Base-by-base conservation (phyloP, 192 early-diverging fungal species). In the Linnemannia zychae region DNA sequence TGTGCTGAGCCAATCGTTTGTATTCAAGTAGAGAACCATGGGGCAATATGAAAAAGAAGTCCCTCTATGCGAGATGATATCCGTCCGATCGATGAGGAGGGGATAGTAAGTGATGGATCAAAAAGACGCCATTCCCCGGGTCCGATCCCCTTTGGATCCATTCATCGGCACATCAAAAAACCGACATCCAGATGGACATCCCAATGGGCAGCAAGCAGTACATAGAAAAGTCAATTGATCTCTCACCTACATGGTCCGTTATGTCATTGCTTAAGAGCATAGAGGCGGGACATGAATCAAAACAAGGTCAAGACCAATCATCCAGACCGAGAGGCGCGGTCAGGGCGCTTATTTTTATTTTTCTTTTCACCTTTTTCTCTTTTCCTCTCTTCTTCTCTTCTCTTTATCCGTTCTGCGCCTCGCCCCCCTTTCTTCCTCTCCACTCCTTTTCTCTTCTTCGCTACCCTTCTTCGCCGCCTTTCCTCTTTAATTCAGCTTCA, bases 331-430 rank as follows among this genome's bases (percentile, higher is more conserved):
- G 28, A 12, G 9, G 57, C 31, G 57, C 24, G 57, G 57, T 63
- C 57, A 63, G 57, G n/a, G 34, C 72, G 33, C 49, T 31, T 73
- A 48, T 72, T 36, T 37, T 65, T 31, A n/a, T 48, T 77, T 28
- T 28, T 34, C 0, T 57, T 20, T 40, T 36, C 7, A 12, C 67
- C 36, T 48, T 38, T 46, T n/a, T 48, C n/a, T 44, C 9, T 63
- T 37, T 68, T 7, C 22, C 17, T 33, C 46, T 20, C 20, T 38
- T 20, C 63, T 57, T 40, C 15, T 71, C 50, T 60, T 33, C 36
- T 11, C 7, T 74, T 63, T 38, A 20, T 68, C 46, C 67, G 36
- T 46, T 46, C 37, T 63, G 28, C 57, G 28, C 57, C 24, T 60
- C 50, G 22, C 22, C n/a, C 53, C 48, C 67, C 36, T 18, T 72